Base-by-base conservation (phyloP, 768 basidiomycete species). In the Boletus rex-veris region DNA sequence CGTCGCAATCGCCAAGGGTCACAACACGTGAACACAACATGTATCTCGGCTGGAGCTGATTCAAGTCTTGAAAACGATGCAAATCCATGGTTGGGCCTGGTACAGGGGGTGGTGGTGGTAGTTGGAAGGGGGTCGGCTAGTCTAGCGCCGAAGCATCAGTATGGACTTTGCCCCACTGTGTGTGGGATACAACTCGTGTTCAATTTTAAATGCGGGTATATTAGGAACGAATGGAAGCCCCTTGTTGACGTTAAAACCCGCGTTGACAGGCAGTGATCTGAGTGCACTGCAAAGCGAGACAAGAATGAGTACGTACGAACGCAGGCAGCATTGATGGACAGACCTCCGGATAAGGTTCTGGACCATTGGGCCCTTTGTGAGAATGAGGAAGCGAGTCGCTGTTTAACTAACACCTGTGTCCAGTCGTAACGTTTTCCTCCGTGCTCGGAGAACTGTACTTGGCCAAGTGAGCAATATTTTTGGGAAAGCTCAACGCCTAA, bases 1-100 rank as follows among this genome's bases (percentile, higher is more conserved):
- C 68, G 36, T 79, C 71, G 4, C 83, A 77, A 58, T 80, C 81
- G 21, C 73, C 71, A 33, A 84, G 71, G 2, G 62, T 48, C 7
- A 82, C 41, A 1, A 63, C 64, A n/a, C 75, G 73, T 31, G 61
- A 63, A 11, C 46, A 48, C 7, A 80, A 79, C 0, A 57, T 61
- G 44, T 79, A 69, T 26, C 56, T 58, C 4, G 65, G 48, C 10
- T 75, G 67, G 21, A 71, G 55, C n/a, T 33, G 64, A 24, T 45
- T 45, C 50, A 36, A n/a, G 16, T 52, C 41, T 11, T 56, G 54
- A 12, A 48, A 24, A 40, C 3, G 50, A 11, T 58, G 50, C 18
- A 45, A 39, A 19, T 61, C 62, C 65, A 67, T 67, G 48, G 7
- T 16, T n/a, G 37, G 8, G 8, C 8, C 14, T 41, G 53, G 19